phyloP scores from a whole-genome alignment of 202 grass and related monocot genomes.

The Cymbopogon flexuosus region DNA sequence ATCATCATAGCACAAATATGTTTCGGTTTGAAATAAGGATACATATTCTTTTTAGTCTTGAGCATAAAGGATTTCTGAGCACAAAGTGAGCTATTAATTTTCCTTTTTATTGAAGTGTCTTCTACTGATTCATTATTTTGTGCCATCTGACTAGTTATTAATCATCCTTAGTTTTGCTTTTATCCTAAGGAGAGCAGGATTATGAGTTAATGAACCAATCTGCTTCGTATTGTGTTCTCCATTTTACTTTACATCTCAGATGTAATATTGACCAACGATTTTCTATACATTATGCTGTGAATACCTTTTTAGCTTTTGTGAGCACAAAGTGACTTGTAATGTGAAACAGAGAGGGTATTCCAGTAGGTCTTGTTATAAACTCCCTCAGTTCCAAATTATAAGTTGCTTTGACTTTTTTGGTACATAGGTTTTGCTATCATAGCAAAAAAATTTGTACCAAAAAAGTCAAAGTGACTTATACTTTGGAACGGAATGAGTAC shows the following conservation, averaged over 20 bases:
- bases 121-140: background rate
- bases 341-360: no score
- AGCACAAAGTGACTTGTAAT: background rate
- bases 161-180: background rate
- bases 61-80: background rate
- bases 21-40: slow-evolving; percentile 18
- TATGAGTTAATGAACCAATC: background rate
- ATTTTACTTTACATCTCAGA: background rate
- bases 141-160: background rate
- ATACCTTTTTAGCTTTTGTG: background rate
- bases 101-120: background rate
- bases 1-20: background rate
- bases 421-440: no score
- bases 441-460: no score
- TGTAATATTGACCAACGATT: slow-evolving; percentile 20
- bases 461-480: no score
- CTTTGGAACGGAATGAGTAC: background rate
- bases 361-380: no score
- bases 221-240: background rate
- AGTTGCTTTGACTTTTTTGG: no score
- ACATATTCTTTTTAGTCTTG: slow-evolving; percentile 7
- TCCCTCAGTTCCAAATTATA: no score
- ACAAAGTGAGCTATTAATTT: background rate
- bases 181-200: background rate
- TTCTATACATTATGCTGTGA: background rate